Conservation (phyloP, 1,139 yeast species). For the Protomyces inouyei region DNA sequence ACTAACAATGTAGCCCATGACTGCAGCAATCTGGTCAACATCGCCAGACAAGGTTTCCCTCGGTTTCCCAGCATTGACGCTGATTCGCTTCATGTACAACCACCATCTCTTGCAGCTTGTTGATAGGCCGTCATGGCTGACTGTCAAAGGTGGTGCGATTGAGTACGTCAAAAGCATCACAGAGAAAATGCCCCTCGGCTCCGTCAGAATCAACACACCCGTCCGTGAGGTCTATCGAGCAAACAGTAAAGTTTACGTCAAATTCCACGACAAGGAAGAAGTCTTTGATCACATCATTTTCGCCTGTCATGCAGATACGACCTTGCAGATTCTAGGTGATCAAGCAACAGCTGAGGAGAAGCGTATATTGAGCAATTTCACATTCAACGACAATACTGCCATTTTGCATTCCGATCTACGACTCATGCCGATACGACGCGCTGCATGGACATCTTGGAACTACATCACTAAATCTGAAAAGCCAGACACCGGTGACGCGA, state of each 20-base stretch:
- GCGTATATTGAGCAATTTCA: conserved; percentile 3
- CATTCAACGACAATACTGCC: conserved; percentile 18
- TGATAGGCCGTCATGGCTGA: conserved; percentile 25
- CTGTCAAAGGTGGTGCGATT: conserved; percentile 17
- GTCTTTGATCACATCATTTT: conserved; percentile 22
- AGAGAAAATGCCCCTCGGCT: conserved; percentile 23
- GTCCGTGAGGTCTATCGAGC: conserved; percentile 22
- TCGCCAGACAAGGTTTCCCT: conserved; percentile 23
- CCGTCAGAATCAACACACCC: conserved; percentile 9
- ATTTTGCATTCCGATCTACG: conserved; percentile 17
- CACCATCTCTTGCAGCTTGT: conserved; percentile 21
- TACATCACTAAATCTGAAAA: conserved; percentile 16
- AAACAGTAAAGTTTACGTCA: conserved; percentile 14
- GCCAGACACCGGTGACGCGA: background rate
- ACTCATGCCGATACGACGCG: conserved; percentile 17
- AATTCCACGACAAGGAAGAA: conserved; percentile 19
- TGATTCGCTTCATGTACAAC: conserved; percentile 21
- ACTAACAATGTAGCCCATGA: conserved; percentile 16
- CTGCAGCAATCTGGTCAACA: conserved; percentile 25
- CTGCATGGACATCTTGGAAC: conserved; percentile 25
- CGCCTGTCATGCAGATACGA: conserved; percentile 25
- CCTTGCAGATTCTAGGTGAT: conserved; percentile 2
- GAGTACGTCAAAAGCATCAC: conserved; percentile 14
- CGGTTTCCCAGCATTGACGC: conserved; percentile 20
- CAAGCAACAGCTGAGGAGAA: conserved; percentile 15